Evolutionary conservation across 768 basidiomycete species (phyloP), one percentile per base, ranked within the genome.

Genomic region (Tricholoma saponaceum): DNA sequence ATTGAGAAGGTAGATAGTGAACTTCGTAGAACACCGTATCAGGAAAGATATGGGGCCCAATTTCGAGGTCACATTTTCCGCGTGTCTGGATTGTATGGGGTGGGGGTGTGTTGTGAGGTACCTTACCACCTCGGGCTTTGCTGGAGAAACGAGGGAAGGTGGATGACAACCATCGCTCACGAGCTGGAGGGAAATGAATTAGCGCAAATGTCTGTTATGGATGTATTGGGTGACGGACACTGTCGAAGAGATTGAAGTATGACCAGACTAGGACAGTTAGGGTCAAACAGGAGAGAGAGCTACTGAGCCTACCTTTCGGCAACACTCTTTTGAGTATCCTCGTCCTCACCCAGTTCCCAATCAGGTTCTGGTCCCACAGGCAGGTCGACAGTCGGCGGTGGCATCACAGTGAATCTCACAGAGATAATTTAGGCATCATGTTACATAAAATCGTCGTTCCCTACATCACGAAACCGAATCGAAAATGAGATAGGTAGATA

Each of bases 1-100:
- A 60, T 52, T 63, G 64, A 18, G 62, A 59, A 3, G 78, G 71
- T 18, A 84, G 76, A 69, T 91, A 92, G 65, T 85, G 80, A 8
- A 88, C 86, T 70, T 92, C 89, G 60, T 84, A 90, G 58, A 93
- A 74, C 0, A 79, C 75, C 0, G 89, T 90, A 22, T 85, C 82
- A 32, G 74, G 66, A 64, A 92, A 92, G 25, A 76, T 72, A 68
- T 90, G 89, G 13, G 91, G 91, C 5, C 90, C 91, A 30, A 93
- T 83, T 62, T 83, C 78, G 35, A 94, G 69, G 55, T 86, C 82
- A 67, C 85, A 92, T 65, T 76, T 82, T 46, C 89, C 89, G 33
- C 86, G 77, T 30, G 76, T 76, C 61, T 83, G 82, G 55, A 85
- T 80, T 1, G 81, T 85, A 66, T 90, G 87, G 0, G 87, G 83